Percentiles rank a stretch among this genome's conserved stretches.
Evolutionary conservation across 129 eudicot species (phyloP).

Genomic region (Sambucus nigra): DNA sequence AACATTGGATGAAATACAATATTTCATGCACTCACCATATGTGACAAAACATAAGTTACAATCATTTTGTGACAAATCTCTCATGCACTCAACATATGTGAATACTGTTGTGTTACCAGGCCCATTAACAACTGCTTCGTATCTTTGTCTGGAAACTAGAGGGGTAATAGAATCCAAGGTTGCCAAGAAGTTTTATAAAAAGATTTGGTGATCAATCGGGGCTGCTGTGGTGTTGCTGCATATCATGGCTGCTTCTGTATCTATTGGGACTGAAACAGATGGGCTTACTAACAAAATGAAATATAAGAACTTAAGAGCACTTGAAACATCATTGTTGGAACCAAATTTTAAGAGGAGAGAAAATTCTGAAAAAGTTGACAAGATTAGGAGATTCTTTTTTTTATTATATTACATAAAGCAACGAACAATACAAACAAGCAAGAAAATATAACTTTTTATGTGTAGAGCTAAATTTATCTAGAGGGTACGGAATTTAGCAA

Average conservation of each 20-base stretch:
- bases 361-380: no score
- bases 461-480: no score
- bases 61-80: slow-evolving; percentile 25
- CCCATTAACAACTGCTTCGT: slow-evolving; percentile 12
- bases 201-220: slow-evolving; percentile 13
- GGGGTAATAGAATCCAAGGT: slow-evolving; percentile 21
- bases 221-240: slow-evolving; percentile 26
- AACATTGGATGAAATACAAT: no score
- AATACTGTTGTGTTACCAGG: slow-evolving; percentile 19
- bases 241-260: slow-evolving; percentile 26
- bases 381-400: no score
- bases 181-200: slow-evolving; percentile 23
- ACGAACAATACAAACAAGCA: no score
- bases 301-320: background rate
- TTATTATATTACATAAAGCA: no score
- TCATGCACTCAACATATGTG: slow-evolving; percentile 29
- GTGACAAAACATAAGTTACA: slow-evolving; percentile 37
- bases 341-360: background rate
- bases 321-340: background rate
- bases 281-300: slow-evolving; percentile 1
- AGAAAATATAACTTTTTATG: no score
- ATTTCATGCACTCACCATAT: no score
- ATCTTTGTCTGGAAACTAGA: slow-evolving; percentile 6
- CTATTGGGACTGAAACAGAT: slow-evolving; percentile 33
- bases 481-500: no score